Base-by-base conservation (phyloP, 2,329 filamentous ascomycete species). In the Fusarium mexicanum region DNA sequence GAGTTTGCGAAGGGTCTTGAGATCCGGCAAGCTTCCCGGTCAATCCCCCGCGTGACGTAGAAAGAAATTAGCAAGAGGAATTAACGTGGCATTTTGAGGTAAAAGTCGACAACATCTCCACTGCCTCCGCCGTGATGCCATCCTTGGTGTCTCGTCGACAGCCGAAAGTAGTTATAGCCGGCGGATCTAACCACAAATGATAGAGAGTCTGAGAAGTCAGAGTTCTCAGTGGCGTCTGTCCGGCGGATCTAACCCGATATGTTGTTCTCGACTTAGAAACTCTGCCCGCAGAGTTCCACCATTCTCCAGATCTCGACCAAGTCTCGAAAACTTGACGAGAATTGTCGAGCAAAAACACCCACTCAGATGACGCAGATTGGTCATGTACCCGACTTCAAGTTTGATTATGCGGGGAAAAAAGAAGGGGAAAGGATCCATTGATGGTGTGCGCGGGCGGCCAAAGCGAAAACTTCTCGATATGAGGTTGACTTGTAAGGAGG, bases 211-310 rank as follows among this genome's bases (percentile, higher is more conserved):
- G 63, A 58, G 53, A 33, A 38, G 26, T 4, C 10, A 40, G 41
- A 35, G 26, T 51, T 24, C 46, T n/a, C 29, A 43, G 60, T 55
- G 55, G 63, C 37, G 35, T 33, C 12, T 1, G 2, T 3, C 61
- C 77, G 77, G 74, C 77, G 77, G 72, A n/a, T 26, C 77, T 79
- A 79, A 35, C 77, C 55, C 14, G 22, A 68, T 76, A 46, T 17
- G 35, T 44, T 12, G 3, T 3, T 61, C 64, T 74, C 43, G 55
- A 71, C 53, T 65, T 67, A 73, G 75, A 77, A 78, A 75, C 51
- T 74, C 61, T 68, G 66, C 43, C 77, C 75, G 61, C 37, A 22
- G 55, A 67, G 67, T 62, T 69, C 68, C 74, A 70, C 60, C 55
- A 44, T 67, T 60, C 64, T 71, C 76, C 73, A 76, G 71, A 74